Evolutionary conservation across 108 stramenopile genomes (phyloP), one percentile per base, ranked within the genome.

Genomic region (Schizochytrium sp.): DNA sequence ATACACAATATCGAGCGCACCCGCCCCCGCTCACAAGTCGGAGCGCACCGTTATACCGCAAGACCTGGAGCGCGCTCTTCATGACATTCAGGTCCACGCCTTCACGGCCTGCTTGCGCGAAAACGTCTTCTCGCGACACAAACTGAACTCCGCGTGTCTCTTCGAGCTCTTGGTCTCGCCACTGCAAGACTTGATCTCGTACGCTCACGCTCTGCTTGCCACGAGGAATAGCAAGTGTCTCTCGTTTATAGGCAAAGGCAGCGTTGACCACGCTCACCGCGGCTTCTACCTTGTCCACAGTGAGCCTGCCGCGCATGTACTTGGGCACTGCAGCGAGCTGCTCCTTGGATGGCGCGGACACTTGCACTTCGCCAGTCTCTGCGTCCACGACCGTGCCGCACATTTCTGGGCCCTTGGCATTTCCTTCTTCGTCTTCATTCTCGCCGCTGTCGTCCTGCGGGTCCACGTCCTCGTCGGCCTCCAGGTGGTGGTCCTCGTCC

Each of bases 201-300:
- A 83, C 76, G n/a, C 23, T 53, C 19, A 83, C 76, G 76, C 76
- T 83, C 51, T 83, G 76, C 76, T 83, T 83, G 0, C 76, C 51
- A 3, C 76, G 45, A 8, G 76, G 76, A 23, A 83, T 47, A 55
- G n/a, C 25, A 12, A 53, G n/a, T 8, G 51, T 47, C 48, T 6
- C 28, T 23, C 51, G 48, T 34, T 83, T 83, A 4, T 83, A 53
- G 43, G 19, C 48, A 4, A 83, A 53, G 51, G 76, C 51, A 6
- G 45, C 51, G 48, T 83, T 83, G 48, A 83, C 51, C 12, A 53
- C 76, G n/a, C 6, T 18, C 45, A 47, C 45, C 45, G 76, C 76
- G 12, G 76, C 76, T 12, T 83, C 76, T 6, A 83, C 45, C 51
- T 83, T 83, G 0, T 34, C 76, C 48, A 83, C 76, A 6, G 76